Percentiles rank a stretch among this genome's conserved stretches.
phyloP scores from a whole-genome alignment of 2,329 filamentous ascomycete species.

The Lasiodiplodia sp. region DNA sequence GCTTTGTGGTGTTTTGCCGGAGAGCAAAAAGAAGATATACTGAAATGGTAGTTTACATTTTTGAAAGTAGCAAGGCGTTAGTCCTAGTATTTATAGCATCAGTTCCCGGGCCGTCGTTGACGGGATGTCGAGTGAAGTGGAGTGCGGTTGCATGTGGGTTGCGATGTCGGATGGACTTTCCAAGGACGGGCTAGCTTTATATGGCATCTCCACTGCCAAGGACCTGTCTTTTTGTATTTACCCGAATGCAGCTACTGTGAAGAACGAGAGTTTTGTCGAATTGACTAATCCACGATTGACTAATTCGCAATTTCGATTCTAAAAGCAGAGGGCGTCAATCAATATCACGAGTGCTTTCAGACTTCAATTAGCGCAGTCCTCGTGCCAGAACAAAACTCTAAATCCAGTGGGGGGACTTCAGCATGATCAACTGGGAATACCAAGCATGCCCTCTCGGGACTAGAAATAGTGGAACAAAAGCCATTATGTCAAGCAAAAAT shows the following conservation, averaged over 20 bases:
- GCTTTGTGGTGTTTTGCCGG: not conserved
- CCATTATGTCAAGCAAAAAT: not conserved
- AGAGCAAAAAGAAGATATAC: not conserved
- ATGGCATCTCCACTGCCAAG: not conserved
- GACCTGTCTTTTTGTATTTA: not conserved
- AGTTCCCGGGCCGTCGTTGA: not conserved
- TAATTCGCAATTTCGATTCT: not conserved
- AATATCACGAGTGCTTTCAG: too few relatives aligned
- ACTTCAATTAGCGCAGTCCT: too few relatives aligned
- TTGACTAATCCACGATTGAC: not conserved
- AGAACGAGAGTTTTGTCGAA: not conserved
- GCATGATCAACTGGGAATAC: too few relatives aligned
- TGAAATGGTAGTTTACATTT: not conserved
- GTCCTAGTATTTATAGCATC: not conserved
- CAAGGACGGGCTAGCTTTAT: slow-evolving; percentile 9
- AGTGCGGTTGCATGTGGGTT: slow-evolving; percentile 11
- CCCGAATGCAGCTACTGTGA: not conserved
- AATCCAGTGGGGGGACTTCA: not conserved
- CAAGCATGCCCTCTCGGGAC: too few relatives aligned
- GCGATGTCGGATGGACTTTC: slow-evolving; percentile 24
- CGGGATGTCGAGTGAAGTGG: slow-evolving; percentile 7
- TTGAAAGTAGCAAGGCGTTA: not conserved
- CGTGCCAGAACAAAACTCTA: not conserved
- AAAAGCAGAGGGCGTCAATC: too few relatives aligned
- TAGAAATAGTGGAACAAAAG: too few relatives aligned